Percentiles rank a stretch among this genome's conserved stretches.
Conservation (phyloP, 257 asterid species). For the Salvia rosmarinus region DNA sequence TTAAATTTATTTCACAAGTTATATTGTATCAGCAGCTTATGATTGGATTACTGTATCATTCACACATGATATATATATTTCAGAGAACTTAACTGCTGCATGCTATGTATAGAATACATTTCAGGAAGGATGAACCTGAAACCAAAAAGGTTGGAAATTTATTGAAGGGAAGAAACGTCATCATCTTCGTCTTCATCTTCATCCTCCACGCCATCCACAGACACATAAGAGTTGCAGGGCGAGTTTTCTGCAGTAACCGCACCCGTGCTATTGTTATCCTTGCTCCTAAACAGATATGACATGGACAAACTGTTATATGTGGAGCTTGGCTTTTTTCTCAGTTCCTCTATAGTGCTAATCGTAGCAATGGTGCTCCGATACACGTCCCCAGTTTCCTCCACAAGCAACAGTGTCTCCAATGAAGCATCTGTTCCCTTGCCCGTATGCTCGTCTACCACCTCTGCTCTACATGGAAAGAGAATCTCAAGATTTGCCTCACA, state of each 20-base stretch:
- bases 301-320: slow-evolving; percentile 71
- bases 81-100: slow-evolving; percentile 9
- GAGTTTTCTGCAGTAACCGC: slow-evolving; percentile 68
- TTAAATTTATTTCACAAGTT: slow-evolving; percentile 11
- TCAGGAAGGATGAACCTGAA: background rate
- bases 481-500: slow-evolving; percentile 85
- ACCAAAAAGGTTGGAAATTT: slow-evolving; percentile 22
- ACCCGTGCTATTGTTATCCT: slow-evolving; percentile 51
- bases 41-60: slow-evolving; percentile 12
- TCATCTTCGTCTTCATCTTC: slow-evolving; percentile 22
- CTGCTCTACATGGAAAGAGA: slow-evolving; percentile 74
- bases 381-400: slow-evolving; percentile 64
- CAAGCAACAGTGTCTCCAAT: slow-evolving; percentile 42
- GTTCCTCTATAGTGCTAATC: slow-evolving; percentile 67
- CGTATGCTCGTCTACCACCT: slow-evolving; percentile 49
- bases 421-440: slow-evolving; percentile 37
- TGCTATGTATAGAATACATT: background rate
- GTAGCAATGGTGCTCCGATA: slow-evolving; percentile 76
- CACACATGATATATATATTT: background rate
- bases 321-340: slow-evolving; percentile 69
- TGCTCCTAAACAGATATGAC: slow-evolving; percentile 59
- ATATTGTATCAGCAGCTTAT: slow-evolving; percentile 28
- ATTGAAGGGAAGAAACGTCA: slow-evolving; percentile 39
- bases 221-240: slow-evolving; percentile 41
- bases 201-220: slow-evolving; percentile 38